Evolutionary conservation across 495 filamentous ascomycete species (phyloP), one percentile per base, ranked within the genome.

Genomic region (Rusavskia elegans): DNA sequence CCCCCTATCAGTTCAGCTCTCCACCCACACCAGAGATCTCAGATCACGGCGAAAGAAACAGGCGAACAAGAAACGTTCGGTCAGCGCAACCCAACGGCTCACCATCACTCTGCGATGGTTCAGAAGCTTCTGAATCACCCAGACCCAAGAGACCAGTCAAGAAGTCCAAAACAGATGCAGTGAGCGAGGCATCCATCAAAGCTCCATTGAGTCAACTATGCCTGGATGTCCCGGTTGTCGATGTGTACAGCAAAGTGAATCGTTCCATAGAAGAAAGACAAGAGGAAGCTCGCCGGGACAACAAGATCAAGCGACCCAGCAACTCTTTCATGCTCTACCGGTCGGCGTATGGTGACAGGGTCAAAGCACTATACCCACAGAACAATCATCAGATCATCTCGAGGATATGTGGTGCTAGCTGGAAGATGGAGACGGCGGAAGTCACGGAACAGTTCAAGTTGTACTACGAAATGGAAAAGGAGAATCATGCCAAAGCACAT

Each of bases 271-370:
- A 85, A 42, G 74, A 69, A 6, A 79, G 92, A 48, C 71, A 68
- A 36, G 64, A 72, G 57, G 84, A 93, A 58, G 80, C 86, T 16
- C 75, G 80, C 54, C 79, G 81, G 60, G 82, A 85, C 29, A 85
- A 85, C 3, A 87, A 88, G 59, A 74, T 98, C 52, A 86, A 89
- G 55, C 73, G 92, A 35, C 92, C 92, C 1, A 97, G 96, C 85
- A 98, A 98, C 62, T 89, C 88, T 1, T 98, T 97, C 73, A 97
- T 98, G 86, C 75, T 98, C 25, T 98, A 98, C 64, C 83, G 93
- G 9, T 95, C 89, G 46, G 87, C 90, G 5, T 97, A 84, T 60
- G 83, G 90, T 23, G 87, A 90, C 39, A 76, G 89, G 5, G 84
- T 84, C 51, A 96, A 96, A 65, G 66, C 76, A 39, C 87, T 81